Conservation (phyloP, 2,329 filamentous ascomycete genomes). For the Arthroderma uncinatum region DNA sequence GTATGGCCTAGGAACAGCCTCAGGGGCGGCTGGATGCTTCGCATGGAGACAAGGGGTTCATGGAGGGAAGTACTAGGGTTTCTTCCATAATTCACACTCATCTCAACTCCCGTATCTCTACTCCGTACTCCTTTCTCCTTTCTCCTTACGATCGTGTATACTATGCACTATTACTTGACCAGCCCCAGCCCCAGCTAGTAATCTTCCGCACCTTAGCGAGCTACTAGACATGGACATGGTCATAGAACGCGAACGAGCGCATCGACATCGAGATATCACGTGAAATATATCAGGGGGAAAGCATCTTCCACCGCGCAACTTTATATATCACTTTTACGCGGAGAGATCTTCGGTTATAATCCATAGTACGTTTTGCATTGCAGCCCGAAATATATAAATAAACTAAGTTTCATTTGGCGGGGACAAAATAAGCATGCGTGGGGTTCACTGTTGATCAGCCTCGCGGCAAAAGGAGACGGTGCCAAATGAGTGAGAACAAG, state of each 20-base stretch:
- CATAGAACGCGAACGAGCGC: too few species aligned
- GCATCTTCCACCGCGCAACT: too few species aligned
- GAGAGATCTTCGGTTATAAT: neutral
- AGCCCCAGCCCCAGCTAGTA: neutral
- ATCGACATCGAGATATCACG: too few species aligned
- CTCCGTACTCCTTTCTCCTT: too few species aligned
- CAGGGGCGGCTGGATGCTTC: conserved; percentile 8
- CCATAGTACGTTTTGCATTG: neutral
- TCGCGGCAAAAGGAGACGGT: neutral
- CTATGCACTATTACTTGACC: neutral
- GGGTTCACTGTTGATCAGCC: neutral
- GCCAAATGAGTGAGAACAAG: neutral
- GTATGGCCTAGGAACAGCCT: conserved; percentile 9
- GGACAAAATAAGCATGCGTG: neutral
- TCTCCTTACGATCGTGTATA: neutral
- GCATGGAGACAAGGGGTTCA: conserved; percentile 11
- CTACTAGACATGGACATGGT: neutral
- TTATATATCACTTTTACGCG: neutral
- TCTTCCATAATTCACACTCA: neutral
- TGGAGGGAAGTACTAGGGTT: conserved; percentile 5
- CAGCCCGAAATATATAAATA: neutral
- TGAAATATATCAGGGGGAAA: neutral
- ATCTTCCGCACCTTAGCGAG: neutral
- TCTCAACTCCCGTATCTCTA: neutral
- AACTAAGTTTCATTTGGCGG: neutral